Base-by-base conservation (phyloP, 768 basidiomycete genomes). In the Lactarius hatsudake region DNA sequence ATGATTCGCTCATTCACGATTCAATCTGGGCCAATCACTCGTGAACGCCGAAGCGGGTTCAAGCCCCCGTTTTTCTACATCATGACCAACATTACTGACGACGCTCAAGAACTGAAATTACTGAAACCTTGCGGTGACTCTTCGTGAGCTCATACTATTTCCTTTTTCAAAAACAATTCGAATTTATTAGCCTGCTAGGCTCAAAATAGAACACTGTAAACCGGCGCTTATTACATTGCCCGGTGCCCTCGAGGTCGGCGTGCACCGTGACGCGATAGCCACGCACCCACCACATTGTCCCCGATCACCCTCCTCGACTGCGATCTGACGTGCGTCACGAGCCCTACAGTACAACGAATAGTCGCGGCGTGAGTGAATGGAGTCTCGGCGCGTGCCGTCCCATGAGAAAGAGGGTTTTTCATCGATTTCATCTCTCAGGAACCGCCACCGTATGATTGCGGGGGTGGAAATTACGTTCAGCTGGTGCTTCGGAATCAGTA, bases 401-500 rank as follows among this genome's bases (percentile, higher is more conserved):
- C 51, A 53, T 28, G 51, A 28, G 26, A 53, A 53, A 51, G 12
- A 51, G n/a, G 48, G 10, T 1, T 23, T 23, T 13, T 51, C 23
- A 51, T 51, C 12, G n/a, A 51, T 51, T 53, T 53, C 23, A 53
- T 53, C 20, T n/a, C 2, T 53, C 23, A 53, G 51, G 48, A 23
- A 23, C 36, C 36, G 36, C 36, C 36, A 38, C 36, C 1, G 36
- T 4, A 38, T 23, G 26, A 26, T 26, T 26, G 45, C 45, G 45
- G 45, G 45, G 36, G 45, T 48, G 23, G 2, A 42, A 4, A 13
- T 53, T 51, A 51, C 48, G 48, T 51, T n/a, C 12, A 6, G 13
- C 51, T 53, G 26, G 1, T 17, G 18, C 64, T 65, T 60, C 59
- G 38, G 30, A 28, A 65, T 59, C 58, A 53, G 18, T 65, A 28